Evolutionary conservation across 352 stramenopile species (phyloP), one percentile per base, ranked within the genome.

Genomic region (Globisporangium camurandrum): DNA sequence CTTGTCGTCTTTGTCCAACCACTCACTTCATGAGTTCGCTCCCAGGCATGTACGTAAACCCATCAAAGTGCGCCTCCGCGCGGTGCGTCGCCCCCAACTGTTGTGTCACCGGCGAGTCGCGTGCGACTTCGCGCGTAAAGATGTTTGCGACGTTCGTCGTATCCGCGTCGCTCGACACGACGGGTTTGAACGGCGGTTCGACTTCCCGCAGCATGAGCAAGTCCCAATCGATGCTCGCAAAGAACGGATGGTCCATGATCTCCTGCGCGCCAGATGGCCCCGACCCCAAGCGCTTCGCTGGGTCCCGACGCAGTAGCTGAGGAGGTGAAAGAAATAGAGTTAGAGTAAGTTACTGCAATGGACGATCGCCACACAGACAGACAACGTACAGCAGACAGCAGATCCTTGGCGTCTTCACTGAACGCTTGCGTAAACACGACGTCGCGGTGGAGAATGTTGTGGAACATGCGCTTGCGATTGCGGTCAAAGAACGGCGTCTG

Each of bases 391-490:
- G 63, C 67, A 0, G 70, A 84, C 39, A 96, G 64, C 31, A 96
- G 47, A 28, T 86, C 75, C 68, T 90, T 91, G 19, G 88, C 88
- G 40, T 95, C 80, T 59, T 90, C 78, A 17, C 77, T 93, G 59
- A 96, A 96, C 6, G 74, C 77, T 24, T 86, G 78, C 4, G 80
- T 90, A 54, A 93, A 95, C 36, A 88, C 72, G 3, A 93, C 83
- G 44, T 93, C 83, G 17, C 83, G 80, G 62, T 93, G 83, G 30
- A 93, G 57, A 57, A 97, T 97, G 56, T 95, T 96, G 67, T 95
- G 80, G 68, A 97, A 97, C 91, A 97, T 97, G 49, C 84, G 71
- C 65, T 97, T 97, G 10, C 89, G 68, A 66, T 97, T 97, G 43
- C 92, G 90, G 61, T 97, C 92, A 52, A 96, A 97, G 66, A 97